These are phyloP conservation scores for Salix suchowensis DNA, from an alignment of 345 rosid genomes.

Conservation along the genomic window DNA sequence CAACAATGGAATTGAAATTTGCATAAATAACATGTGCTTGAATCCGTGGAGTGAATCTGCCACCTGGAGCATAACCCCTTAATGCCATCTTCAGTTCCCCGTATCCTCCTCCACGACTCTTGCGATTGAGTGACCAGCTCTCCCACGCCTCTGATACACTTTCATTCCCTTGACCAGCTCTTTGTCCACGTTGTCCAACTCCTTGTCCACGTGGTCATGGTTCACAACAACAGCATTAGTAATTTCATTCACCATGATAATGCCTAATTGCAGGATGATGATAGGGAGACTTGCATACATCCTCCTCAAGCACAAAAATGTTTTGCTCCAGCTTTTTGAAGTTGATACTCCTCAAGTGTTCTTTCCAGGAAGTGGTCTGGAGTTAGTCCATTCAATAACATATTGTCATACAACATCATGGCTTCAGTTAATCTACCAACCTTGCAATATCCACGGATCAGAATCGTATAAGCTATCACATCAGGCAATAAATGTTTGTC, in stretches of 20 bases:
- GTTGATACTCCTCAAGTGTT: slow-evolving; percentile 34
- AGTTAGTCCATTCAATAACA: slow-evolving; percentile 35
- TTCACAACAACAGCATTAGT: no score
- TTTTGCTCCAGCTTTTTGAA: slow-evolving; percentile 1
- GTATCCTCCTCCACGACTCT: no score
- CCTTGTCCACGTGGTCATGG: background rate
- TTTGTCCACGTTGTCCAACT: background rate
- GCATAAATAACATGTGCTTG: no score
- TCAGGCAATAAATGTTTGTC: slow-evolving; percentile 37
- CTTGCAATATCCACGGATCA: slow-evolving; percentile 50
- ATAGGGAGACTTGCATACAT: background rate
- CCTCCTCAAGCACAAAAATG: background rate
- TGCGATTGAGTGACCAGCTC: no score
- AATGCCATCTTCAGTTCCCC: no score
- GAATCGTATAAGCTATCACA: slow-evolving; percentile 41
- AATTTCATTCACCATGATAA: no score
- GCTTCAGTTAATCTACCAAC: slow-evolving; percentile 44
- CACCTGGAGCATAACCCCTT: no score
- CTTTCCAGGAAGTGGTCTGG: slow-evolving; percentile 37
- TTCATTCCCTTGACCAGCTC: background rate
- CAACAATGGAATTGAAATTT: no score
- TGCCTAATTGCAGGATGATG: no score
- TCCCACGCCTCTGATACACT: no score
- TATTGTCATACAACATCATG: slow-evolving; percentile 29
- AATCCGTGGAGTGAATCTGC: no score